These are phyloP conservation scores for Cerioporus squamosus DNA, from an alignment of 1,284 basidiomycete species.

Conservation along the genomic window DNA sequence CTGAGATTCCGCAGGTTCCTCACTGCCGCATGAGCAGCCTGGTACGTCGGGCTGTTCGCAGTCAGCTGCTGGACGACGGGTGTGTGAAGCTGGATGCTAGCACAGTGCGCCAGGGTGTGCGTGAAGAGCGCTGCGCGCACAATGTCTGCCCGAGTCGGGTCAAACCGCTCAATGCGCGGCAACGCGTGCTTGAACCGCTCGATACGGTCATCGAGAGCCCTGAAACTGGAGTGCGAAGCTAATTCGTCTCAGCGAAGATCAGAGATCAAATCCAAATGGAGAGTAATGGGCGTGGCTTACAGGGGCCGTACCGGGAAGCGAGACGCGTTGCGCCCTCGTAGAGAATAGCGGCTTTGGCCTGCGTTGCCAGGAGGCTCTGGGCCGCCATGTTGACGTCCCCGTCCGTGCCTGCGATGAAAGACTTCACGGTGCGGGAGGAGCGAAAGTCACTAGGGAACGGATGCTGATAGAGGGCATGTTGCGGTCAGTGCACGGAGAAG, in stretches of 20 bases:
- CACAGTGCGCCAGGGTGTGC: slow-evolving; percentile 38
- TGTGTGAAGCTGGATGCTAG: slow-evolving; percentile 42
- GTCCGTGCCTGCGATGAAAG: slow-evolving; percentile 35
- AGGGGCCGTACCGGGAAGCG: slow-evolving; percentile 29
- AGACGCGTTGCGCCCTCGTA: slow-evolving; percentile 39
- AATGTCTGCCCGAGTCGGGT: slow-evolving; percentile 18
- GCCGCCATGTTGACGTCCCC: slow-evolving; percentile 22
- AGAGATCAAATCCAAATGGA: neutral
- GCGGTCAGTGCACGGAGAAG: neutral
- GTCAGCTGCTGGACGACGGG: slow-evolving; percentile 27
- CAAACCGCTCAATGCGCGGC: slow-evolving; percentile 24
- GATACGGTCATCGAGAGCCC: slow-evolving; percentile 35
- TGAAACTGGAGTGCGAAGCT: slow-evolving; percentile 31
- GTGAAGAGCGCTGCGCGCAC: slow-evolving; percentile 36
- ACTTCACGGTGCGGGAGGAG: slow-evolving; percentile 34
- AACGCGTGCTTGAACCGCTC: slow-evolving; percentile 33
- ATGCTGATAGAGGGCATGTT: slow-evolving; percentile 11
- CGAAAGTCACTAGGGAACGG: slow-evolving; percentile 27
- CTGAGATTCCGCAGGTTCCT: slow-evolving; percentile 9
- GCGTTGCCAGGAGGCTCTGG: slow-evolving; percentile 35
- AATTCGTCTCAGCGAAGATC: slow-evolving; percentile 21
- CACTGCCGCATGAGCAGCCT: slow-evolving; percentile 22
- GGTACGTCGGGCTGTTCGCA: slow-evolving; percentile 23
- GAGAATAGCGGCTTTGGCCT: slow-evolving; percentile 42
- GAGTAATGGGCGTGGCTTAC: slow-evolving; percentile 20